Evolutionary conservation across 176 grass and related monocot species (phyloP).

Genomic region (Hordeum vulgare): DNA sequence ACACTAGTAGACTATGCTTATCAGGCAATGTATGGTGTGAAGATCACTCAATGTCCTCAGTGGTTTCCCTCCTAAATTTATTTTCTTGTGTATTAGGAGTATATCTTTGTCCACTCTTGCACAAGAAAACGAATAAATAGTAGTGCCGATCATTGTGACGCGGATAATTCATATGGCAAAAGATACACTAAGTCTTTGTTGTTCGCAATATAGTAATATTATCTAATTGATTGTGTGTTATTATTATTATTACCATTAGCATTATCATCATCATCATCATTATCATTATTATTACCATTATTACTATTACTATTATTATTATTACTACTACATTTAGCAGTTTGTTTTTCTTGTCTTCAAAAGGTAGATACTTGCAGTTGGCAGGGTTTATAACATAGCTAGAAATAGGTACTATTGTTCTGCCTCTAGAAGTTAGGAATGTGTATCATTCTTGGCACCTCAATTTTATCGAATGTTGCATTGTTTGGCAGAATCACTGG

Average conservation of each 20-base stretch:
- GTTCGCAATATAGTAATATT: too few species aligned
- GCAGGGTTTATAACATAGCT: too few species aligned
- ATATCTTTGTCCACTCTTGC: not conserved
- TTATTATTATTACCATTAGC: too few species aligned
- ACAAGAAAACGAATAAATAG: not conserved
- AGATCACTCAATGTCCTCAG: not conserved
- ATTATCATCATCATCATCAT: too few species aligned
- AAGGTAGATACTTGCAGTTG: too few species aligned
- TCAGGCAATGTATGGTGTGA: not conserved
- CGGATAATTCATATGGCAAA: not conserved
- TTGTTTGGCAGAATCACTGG: conserved; percentile 39
- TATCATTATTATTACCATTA: too few species aligned
- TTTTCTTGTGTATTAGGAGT: not conserved
- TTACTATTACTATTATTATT: too few species aligned
- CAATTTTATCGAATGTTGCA: not conserved
- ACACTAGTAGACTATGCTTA: not conserved
- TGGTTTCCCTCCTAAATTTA: not conserved
- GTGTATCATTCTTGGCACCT: not conserved
- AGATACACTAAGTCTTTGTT: too few species aligned
- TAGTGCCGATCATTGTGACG: not conserved
- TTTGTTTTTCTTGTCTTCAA: too few species aligned
- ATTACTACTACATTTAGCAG: too few species aligned
- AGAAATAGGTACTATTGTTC: too few species aligned
- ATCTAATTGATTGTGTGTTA: too few species aligned
- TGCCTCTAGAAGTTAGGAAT: not conserved